Conservation (phyloP, 164 flowering plant species). For the Hamamelis virginiana region DNA sequence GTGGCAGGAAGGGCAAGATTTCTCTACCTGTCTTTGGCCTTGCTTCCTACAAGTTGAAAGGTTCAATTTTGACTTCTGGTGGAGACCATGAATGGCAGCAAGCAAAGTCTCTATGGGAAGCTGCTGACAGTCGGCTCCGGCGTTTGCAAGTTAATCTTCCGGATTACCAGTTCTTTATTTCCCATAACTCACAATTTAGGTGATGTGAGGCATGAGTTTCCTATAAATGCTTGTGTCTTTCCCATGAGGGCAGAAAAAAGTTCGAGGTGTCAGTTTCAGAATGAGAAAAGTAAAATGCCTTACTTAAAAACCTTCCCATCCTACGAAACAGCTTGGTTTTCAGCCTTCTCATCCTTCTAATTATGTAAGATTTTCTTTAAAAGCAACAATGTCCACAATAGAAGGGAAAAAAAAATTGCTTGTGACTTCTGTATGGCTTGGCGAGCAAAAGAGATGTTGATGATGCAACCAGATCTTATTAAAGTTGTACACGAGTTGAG, state of each 20-base stretch:
- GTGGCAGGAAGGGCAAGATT: conserved; percentile 34
- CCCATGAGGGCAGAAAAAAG: too few relatives aligned
- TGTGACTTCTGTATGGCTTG: neutral
- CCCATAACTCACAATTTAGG: conserved; percentile 41
- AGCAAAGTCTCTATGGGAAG: conserved; percentile 44
- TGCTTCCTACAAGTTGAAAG: conserved; percentile 66
- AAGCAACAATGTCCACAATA: neutral
- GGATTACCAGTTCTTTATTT: conserved; percentile 58
- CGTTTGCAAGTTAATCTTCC: conserved; percentile 52
- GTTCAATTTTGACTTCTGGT: conserved; percentile 47
- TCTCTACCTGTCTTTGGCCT: conserved; percentile 72
- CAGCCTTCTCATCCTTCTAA: conserved; percentile 2
- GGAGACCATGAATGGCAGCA: conserved; percentile 45
- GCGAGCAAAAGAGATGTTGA: neutral
- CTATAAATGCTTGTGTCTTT: neutral
- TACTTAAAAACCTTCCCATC: neutral
- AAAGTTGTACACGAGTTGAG: neutral
- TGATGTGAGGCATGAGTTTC: conserved; percentile 15
- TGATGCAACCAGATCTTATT: neutral
- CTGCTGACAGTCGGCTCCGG: conserved; percentile 61
- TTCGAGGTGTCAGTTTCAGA: neutral
- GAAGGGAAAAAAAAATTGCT: neutral
- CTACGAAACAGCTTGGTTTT: neutral
- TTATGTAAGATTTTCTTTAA: neutral
- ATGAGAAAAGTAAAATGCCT: neutral